These are phyloP conservation scores for Boletus sp. DNA, from an alignment of 768 basidiomycete genomes.

Conservation along the genomic window DNA sequence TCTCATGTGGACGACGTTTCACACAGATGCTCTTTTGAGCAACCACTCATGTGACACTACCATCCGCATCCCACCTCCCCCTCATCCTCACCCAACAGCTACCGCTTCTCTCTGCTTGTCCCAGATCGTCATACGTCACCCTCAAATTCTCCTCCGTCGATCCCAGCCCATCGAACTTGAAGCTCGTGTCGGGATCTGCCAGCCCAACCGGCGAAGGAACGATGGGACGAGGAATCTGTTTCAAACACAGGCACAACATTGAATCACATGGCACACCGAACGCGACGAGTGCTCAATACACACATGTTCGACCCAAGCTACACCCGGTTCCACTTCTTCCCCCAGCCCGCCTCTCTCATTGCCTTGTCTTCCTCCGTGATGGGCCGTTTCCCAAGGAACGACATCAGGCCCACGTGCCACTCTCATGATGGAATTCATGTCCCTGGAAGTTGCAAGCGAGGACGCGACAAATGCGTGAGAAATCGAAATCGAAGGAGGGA, in stretches of 20 bases:
- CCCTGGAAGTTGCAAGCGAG: too few relatives aligned
- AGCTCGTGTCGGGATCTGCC: constrained; percentile 31
- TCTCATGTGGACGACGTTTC: too few relatives aligned
- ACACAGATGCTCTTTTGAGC: too few relatives aligned
- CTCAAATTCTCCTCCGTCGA: constrained; percentile 43
- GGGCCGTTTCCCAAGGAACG: constrained; percentile 66
- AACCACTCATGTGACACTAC: not conserved
- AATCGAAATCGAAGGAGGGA: too few relatives aligned
- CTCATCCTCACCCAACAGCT: constrained; percentile 43
- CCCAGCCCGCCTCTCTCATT: constrained; percentile 10
- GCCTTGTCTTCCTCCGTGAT: constrained; percentile 39
- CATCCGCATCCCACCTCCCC: not conserved
- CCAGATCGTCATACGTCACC: constrained; percentile 70
- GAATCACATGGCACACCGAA: too few relatives aligned
- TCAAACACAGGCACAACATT: too few relatives aligned
- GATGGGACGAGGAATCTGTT: constrained; percentile 1
- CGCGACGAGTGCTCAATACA: too few relatives aligned
- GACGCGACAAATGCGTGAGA: too few relatives aligned
- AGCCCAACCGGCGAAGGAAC: not conserved
- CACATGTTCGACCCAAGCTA: constrained; percentile 40
- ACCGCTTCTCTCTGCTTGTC: constrained; percentile 56
- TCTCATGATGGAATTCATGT: too few relatives aligned
- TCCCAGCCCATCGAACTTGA: constrained; percentile 23
- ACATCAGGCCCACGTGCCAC: constrained; percentile 69
- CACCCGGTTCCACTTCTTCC: constrained; percentile 36